phyloP scores from a whole-genome alignment of 768 basidiomycete genomes.

The Trametes meyenii region DNA sequence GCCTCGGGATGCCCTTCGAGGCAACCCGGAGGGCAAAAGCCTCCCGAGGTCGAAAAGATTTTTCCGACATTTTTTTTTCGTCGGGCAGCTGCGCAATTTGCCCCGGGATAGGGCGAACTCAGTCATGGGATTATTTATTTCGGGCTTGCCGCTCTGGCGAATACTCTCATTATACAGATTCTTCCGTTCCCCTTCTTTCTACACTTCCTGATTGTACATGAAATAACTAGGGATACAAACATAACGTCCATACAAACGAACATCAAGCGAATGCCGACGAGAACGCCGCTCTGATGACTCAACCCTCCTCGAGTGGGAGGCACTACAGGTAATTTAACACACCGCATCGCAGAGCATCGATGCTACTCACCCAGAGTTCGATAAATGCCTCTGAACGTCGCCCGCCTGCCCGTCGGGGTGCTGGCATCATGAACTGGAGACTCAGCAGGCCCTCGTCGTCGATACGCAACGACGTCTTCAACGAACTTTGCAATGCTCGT shows the following conservation, averaged over 20 bases:
- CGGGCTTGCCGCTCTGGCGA: no score
- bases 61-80: no score
- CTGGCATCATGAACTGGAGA: slow-evolving; percentile 86
- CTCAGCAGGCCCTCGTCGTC: slow-evolving; percentile 82
- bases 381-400: slow-evolving; percentile 65
- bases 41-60: no score
- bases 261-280: neutral
- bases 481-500: slow-evolving; percentile 78
- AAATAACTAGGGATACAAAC: slow-evolving; percentile 14
- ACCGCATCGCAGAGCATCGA: neutral
- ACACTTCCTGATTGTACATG: no score
- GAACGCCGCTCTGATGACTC: neutral
- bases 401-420: slow-evolving; percentile 42
- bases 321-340: slow-evolving; percentile 22
- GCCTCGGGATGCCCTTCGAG: no score
- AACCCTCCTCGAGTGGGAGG: slow-evolving; percentile 29
- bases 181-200: no score
- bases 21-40: no score
- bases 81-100: no score
- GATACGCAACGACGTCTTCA: slow-evolving; percentile 88
- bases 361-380: slow-evolving; percentile 81
- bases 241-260: neutral
- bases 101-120: no score
- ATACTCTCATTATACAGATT: no score
- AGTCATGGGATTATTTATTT: no score